Conservation (phyloP, 2,329 filamentous ascomycete genomes). For the Dothideomycetidae sp. region DNA sequence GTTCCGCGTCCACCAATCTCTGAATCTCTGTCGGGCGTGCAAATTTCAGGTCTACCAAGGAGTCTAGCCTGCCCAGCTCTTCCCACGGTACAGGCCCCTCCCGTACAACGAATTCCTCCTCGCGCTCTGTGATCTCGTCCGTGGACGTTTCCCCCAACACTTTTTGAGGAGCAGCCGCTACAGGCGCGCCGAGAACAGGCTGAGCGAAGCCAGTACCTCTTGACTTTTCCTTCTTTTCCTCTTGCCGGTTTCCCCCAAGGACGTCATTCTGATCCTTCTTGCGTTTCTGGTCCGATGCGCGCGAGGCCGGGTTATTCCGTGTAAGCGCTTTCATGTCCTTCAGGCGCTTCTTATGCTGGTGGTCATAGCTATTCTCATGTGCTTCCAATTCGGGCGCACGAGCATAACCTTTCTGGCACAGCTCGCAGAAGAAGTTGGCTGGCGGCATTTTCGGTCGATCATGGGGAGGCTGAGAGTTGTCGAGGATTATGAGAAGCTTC, state of each 20-base stretch:
- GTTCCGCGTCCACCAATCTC: neutral
- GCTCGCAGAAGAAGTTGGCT: too few species aligned
- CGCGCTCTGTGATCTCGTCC: too few species aligned
- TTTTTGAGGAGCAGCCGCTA: too few species aligned
- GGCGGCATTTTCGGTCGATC: too few species aligned
- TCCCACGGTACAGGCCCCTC: slow-evolving; percentile 11
- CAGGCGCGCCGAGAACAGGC: too few species aligned
- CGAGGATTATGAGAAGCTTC: too few species aligned
- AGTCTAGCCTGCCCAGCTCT: slow-evolving; percentile 9
- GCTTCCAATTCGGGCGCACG: slow-evolving; percentile 95
- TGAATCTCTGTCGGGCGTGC: slow-evolving; percentile 7
- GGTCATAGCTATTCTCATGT: slow-evolving; percentile 87
- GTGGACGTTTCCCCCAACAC: too few species aligned
- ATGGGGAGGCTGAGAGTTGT: too few species aligned
- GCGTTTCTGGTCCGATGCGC: slow-evolving; percentile 38
- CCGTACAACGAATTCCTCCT: slow-evolving; percentile 2
- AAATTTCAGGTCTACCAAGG: slow-evolving; percentile 4
- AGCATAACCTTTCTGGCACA: slow-evolving; percentile 88
- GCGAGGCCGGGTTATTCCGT: slow-evolving; percentile 49
- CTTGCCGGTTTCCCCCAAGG: slow-evolving; percentile 10
- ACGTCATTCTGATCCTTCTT: slow-evolving; percentile 11
- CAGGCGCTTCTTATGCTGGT: slow-evolving; percentile 80
- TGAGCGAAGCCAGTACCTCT: neutral
- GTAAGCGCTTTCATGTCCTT: slow-evolving; percentile 80
- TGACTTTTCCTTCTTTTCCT: neutral